Evolutionary conservation across 179 eudicot genomes (phyloP).

Genomic region (Amaranthus tricolor): DNA sequence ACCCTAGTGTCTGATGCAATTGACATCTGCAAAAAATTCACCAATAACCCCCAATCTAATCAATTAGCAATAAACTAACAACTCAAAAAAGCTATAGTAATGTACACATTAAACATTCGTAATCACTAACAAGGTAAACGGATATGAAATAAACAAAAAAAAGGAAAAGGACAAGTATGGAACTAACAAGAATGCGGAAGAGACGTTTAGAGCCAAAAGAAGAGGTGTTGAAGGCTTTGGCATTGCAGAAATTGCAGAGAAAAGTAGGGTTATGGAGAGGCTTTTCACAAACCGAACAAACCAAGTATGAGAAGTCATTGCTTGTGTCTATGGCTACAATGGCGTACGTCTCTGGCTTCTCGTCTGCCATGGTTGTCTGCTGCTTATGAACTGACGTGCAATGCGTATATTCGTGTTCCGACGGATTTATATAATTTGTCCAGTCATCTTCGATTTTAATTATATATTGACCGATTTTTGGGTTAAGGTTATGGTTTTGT

Average conservation of each 20-base stretch:
- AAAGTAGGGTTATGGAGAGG: slow-evolving; percentile 40
- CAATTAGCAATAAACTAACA: not conserved
- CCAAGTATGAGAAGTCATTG: slow-evolving; percentile 49
- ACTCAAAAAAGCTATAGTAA: not conserved
- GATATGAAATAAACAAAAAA: not conserved
- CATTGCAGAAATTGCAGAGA: slow-evolving; percentile 53
- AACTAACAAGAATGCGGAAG: slow-evolving; percentile 69
- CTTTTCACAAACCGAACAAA: slow-evolving; percentile 71
- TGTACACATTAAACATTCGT: not conserved
- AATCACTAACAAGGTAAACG: not conserved
- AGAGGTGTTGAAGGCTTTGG: slow-evolving; percentile 33
- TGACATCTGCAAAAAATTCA: slow-evolving; percentile 54
- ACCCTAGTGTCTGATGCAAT: slow-evolving; percentile 74
- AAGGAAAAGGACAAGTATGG: not conserved
- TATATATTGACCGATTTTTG: too few species aligned
- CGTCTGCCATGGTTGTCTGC: slow-evolving; percentile 8
- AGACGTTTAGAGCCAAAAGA: slow-evolving; percentile 61
- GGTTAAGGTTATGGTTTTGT: too few species aligned
- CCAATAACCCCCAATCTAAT: slow-evolving; percentile 11
- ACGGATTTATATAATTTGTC: too few species aligned
- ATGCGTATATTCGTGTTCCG: too few species aligned
- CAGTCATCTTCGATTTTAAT: too few species aligned
- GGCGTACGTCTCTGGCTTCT: slow-evolving; percentile 32
- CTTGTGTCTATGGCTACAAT: slow-evolving; percentile 58
- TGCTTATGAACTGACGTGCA: not conserved